Conservation (phyloP, 345 rosid species). For the Jatropha curcas region DNA sequence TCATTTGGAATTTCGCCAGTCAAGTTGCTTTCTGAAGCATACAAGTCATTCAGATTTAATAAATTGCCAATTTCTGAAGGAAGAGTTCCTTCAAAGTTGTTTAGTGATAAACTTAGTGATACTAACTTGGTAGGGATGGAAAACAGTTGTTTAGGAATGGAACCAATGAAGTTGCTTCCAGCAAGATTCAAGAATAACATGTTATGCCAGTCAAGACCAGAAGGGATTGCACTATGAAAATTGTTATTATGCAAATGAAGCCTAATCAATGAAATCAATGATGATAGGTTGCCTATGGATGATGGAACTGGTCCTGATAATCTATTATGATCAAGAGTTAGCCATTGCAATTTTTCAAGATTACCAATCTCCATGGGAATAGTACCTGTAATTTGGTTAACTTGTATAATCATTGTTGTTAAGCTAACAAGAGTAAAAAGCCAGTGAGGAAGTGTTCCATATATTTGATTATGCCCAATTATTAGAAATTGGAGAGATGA, state of each 20-base stretch:
- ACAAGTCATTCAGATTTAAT: neutral
- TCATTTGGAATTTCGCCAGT: neutral
- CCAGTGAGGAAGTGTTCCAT: neutral
- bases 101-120: neutral
- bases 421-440: neutral
- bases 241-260: neutral
- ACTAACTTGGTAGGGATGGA: neutral
- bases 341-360: neutral
- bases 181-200: neutral
- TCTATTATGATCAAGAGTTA: neutral
- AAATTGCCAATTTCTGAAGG: conserved; percentile 1
- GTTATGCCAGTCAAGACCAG: neutral
- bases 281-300: conserved; percentile 3
- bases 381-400: neutral
- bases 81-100: neutral
- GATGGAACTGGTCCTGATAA: neutral
- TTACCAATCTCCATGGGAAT: neutral
- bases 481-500: neutral
- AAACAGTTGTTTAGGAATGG: neutral
- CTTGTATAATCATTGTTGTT: neutral
- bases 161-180: neutral
- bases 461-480: neutral
- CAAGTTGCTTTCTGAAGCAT: neutral
- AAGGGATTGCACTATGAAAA: conserved; percentile 3
- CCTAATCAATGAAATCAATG: neutral